phyloP scores from a whole-genome alignment of 805 yeast genomes.

The Saccharomycopsis schoenii region DNA sequence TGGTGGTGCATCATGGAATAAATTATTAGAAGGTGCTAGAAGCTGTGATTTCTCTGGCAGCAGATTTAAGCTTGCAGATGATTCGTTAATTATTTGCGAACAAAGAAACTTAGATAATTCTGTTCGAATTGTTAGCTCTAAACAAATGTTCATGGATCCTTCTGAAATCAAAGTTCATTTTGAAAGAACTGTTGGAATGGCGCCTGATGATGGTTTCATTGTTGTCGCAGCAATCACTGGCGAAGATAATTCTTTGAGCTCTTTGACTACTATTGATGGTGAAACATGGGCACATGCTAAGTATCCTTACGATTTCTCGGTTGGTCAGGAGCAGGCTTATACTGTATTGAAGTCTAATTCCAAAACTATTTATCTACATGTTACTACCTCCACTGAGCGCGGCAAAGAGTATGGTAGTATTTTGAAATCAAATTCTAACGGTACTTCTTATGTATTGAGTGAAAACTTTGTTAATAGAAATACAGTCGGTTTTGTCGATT shows the following conservation, averaged over 20 bases:
- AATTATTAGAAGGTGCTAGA: slow-evolving; percentile 41
- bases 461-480: slow-evolving; percentile 69
- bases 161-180: slow-evolving; percentile 32
- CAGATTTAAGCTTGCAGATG: slow-evolving; percentile 27
- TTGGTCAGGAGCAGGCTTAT: slow-evolving; percentile 57
- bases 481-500: slow-evolving; percentile 69
- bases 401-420: slow-evolving; percentile 65
- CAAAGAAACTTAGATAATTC: slow-evolving; percentile 24
- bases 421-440: slow-evolving; percentile 83
- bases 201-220: slow-evolving; percentile 58
- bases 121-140: slow-evolving; percentile 6
- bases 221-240: slow-evolving; percentile 57
- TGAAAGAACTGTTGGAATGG: slow-evolving; percentile 60
- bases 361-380: slow-evolving; percentile 70
- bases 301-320: slow-evolving; percentile 57
- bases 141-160: slow-evolving; percentile 4
- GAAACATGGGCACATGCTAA: slow-evolving; percentile 61
- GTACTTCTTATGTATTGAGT: slow-evolving; percentile 71
- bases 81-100: slow-evolving; percentile 51
- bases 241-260: slow-evolving; percentile 41
- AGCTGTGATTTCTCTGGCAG: slow-evolving; percentile 61
- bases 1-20: slow-evolving; percentile 54
- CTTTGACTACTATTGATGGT: slow-evolving; percentile 76
- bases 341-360: slow-evolving; percentile 70
- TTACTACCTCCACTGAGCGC: slow-evolving; percentile 47